Base-by-base conservation (phyloP, 306 rosid genomes). In the Trifolium pratense region DNA sequence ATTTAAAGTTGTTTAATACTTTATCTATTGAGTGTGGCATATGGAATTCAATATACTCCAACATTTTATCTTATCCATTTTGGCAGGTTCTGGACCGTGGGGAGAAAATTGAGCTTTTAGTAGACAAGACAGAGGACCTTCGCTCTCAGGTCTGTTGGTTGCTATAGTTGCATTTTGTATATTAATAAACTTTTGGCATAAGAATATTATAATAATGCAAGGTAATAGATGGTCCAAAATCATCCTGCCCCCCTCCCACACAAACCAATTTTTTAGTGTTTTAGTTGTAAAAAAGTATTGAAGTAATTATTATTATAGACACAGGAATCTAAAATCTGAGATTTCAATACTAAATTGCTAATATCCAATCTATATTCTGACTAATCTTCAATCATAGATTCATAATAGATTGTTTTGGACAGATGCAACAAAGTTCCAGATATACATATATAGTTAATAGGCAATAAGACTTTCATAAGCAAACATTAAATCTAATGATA, bases 41-140 rank as follows among this genome's bases (percentile, higher is more conserved):
- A 67, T 53, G 36, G 32, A 53, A 61, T 57, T 71, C 12, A 39
- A 5, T 20, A 17, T 55, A n/a, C n/a, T n/a, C n/a, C n/a, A 42
- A 75, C 48, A 63, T 70, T 79, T 36, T 36, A 36, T 36, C 9
- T 36, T 81, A 26, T 77, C 58, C 32, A 36, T 10, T 66, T 37
- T 72, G 77, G 74, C 87, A 92, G 98, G 97, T 92, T 74, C 91
- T 92, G 67, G 98, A 92, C 56, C 97, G 98, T 48, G 98, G 98
- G 66, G 98, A 88, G 80, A 90, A 92, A 82, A 90, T 92, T 75
- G 98, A 92, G 74, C 84, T 92, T 77, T 74, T 92, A 81, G 98
- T 92, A 68, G 98, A 92, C 76, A 92, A 92, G 82, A 92, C 98
- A 26, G 98, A 92, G 83, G 81, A 87, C 75, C 97, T 90, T 75